Percentiles rank a stretch among this genome's conserved stretches.
phyloP scores from a whole-genome alignment of 768 basidiomycete genomes.

The Tubosaeta sp. region DNA sequence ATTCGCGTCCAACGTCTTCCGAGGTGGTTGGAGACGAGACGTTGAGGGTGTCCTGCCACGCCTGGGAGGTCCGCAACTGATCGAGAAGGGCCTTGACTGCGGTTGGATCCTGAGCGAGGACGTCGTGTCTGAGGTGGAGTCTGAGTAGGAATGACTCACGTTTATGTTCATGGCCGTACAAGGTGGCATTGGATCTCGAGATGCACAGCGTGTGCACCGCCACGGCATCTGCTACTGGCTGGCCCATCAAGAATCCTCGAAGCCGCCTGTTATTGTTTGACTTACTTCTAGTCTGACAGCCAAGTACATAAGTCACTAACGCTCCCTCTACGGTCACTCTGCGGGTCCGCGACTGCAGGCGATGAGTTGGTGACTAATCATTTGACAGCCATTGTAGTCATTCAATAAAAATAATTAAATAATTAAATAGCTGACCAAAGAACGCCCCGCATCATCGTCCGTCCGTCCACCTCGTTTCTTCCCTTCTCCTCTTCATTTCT shows the following conservation, averaged over 20 bases:
- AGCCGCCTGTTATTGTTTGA: background rate
- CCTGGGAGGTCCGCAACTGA: conserved; percentile 59
- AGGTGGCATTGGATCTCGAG: conserved; percentile 7
- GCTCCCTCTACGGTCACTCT: too few relatives aligned
- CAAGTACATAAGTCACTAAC: too few relatives aligned
- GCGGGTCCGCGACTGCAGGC: too few relatives aligned
- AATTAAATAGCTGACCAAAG: conserved; percentile 5
- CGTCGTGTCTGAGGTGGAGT: background rate
- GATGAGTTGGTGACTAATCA: too few relatives aligned
- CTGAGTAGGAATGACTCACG: conserved; percentile 31
- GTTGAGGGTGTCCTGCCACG: conserved; percentile 57
- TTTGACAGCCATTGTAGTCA: background rate
- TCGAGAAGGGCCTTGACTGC: conserved; percentile 70
- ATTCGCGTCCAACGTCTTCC: too few relatives aligned
- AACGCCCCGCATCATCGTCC: conserved; percentile 20
- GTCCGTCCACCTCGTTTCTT: conserved; percentile 27
- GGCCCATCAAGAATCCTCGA: too few relatives aligned
- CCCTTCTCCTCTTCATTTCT: conserved; percentile 29
- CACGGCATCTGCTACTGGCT: background rate
- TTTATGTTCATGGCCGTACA: conserved; percentile 43
- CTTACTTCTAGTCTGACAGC: too few relatives aligned
- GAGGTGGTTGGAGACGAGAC: conserved; percentile 1
- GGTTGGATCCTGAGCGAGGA: conserved; percentile 51
- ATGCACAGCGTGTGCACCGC: background rate
- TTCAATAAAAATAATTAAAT: conserved; percentile 21